phyloP scores from a whole-genome alignment of 192 early-diverging fungal genomes.

The Linnemannia schmuckeri region DNA sequence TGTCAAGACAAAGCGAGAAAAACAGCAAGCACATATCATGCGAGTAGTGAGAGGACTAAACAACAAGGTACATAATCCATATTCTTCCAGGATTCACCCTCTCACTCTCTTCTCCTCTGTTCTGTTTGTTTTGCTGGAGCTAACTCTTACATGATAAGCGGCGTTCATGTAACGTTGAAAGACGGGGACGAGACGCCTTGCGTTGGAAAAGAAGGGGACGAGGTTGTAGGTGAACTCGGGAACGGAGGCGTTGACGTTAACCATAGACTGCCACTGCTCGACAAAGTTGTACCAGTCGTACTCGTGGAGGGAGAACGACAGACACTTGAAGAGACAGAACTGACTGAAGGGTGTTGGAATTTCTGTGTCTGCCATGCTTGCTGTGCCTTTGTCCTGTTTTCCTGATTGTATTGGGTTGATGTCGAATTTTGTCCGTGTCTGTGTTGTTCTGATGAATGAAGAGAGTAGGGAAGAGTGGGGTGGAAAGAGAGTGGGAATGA shows the following conservation, averaged over 20 bases:
- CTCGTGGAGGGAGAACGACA: constrained; percentile 52
- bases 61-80: not conserved
- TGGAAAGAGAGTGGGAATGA: not conserved
- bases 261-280: constrained; percentile 53
- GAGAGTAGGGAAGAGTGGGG: not conserved
- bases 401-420: not conserved
- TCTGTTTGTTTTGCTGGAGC: not conserved
- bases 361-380: constrained; percentile 16
- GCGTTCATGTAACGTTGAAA: constrained; percentile 58
- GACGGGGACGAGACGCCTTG: constrained; percentile 42
- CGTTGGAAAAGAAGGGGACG: constrained; percentile 55
- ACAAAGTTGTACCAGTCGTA: constrained; percentile 55
- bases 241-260: constrained; percentile 48
- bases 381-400: not conserved
- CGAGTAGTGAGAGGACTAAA: not conserved
- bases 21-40: not conserved
- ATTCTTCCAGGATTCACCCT: not conserved
- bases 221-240: constrained; percentile 55
- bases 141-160: constrained; percentile 30
- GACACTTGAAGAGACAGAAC: constrained; percentile 54
- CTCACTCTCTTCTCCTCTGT: too few species aligned
- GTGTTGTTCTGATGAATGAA: not conserved
- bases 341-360: constrained; percentile 46
- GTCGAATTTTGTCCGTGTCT: not conserved
- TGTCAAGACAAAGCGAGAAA: not conserved